Conservation (phyloP, 106 monocot genomes). For the Narthecium ossifragum region DNA sequence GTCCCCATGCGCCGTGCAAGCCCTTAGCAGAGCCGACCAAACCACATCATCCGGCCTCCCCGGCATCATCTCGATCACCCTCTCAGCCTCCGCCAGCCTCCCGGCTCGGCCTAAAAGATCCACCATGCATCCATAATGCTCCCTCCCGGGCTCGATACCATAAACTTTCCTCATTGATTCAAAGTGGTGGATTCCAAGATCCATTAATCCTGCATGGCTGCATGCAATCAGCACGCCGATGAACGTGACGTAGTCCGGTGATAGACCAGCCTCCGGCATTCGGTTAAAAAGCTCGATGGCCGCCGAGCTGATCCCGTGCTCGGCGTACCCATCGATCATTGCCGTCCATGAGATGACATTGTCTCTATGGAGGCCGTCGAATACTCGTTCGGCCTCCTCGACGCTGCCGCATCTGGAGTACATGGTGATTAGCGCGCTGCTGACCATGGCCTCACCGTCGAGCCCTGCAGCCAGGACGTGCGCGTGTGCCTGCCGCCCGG, state of each 20-base stretch:
- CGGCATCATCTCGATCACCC: constrained; percentile 41
- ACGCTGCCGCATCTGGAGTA: constrained; percentile 73
- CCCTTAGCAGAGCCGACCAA: constrained; percentile 59
- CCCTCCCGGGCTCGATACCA: constrained; percentile 46
- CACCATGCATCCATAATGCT: constrained; percentile 85
- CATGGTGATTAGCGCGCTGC: constrained; percentile 66
- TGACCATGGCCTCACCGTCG: constrained; percentile 36
- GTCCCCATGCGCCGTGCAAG: constrained; percentile 52
- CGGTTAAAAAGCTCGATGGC: constrained; percentile 60
- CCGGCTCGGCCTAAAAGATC: constrained; percentile 69
- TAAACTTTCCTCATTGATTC: constrained; percentile 39
- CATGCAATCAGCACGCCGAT: constrained; percentile 78
- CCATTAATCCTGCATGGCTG: constrained; percentile 63
- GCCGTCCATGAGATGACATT: constrained; percentile 79
- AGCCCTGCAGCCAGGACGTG: constrained; percentile 29
- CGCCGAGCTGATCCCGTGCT: constrained; percentile 52
- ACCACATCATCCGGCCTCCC: constrained; percentile 47
- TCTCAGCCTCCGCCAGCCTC: constrained; percentile 48
- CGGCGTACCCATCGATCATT: constrained; percentile 82
- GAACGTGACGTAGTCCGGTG: constrained; percentile 51
- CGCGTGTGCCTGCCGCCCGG: constrained; percentile 60
- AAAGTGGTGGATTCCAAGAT: constrained; percentile 59
- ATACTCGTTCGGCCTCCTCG: constrained; percentile 34
- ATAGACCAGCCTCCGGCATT: constrained; percentile 32
- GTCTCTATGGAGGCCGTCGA: constrained; percentile 6